Conservation (phyloP, 164 flowering plant genomes). For the Dillenia turbinata region DNA sequence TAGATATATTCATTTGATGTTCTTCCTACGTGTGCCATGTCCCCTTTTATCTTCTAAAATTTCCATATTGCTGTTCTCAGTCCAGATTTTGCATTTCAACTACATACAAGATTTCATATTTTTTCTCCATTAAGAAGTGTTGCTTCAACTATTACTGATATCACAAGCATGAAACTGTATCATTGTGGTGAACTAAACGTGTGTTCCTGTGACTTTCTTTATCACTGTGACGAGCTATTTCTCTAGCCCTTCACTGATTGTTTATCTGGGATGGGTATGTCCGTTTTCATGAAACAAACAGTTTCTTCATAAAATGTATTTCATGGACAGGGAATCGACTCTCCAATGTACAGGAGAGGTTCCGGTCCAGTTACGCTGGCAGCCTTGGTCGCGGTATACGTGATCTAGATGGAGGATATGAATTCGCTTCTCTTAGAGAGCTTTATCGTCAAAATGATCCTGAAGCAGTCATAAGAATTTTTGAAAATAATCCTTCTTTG, state of each 20-base stretch:
- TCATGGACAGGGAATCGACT: slow-evolving; percentile 35
- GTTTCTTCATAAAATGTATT: neutral
- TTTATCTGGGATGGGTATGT: neutral
- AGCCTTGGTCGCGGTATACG: slow-evolving; percentile 69
- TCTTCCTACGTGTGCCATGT: too few species aligned
- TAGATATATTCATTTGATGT: too few species aligned
- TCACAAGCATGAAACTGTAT: too few species aligned
- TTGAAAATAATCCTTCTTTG: slow-evolving; percentile 82
- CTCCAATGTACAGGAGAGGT: slow-evolving; percentile 36
- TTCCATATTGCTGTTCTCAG: too few species aligned
- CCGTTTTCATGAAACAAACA: neutral
- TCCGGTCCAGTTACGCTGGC: slow-evolving; percentile 75
- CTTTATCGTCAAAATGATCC: slow-evolving; percentile 72
- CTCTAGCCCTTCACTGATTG: neutral
- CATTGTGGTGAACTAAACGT: neutral
- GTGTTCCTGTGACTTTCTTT: neutral
- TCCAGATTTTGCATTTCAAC: too few species aligned
- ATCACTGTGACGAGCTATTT: neutral
- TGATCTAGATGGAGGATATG: slow-evolving; percentile 58
- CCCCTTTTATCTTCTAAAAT: too few species aligned
- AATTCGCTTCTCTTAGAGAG: slow-evolving; percentile 60
- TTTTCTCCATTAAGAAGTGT: neutral
- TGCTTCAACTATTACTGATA: too few species aligned
- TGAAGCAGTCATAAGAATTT: slow-evolving; percentile 79
- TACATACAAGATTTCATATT: too few species aligned